Percentiles rank a stretch among this genome's conserved stretches.
Evolutionary conservation across 2,329 filamentous ascomycete species (phyloP).

Genomic region (Aspergillus candidus): DNA sequence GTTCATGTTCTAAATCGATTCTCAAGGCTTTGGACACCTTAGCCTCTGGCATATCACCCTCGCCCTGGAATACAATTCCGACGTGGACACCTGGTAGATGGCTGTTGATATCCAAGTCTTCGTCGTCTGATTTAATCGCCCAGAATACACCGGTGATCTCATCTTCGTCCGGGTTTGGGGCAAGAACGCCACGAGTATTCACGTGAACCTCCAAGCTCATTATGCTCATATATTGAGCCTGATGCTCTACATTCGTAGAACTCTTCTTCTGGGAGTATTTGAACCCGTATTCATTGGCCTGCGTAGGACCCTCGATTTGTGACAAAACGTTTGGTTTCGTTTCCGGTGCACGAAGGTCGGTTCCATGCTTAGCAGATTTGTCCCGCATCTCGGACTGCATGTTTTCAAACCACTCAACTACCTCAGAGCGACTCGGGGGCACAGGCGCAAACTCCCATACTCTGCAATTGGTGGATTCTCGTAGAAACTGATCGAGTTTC

Average conservation of each 20-base stretch:
- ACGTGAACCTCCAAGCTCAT: conserved; percentile 93
- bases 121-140: conserved; percentile 73
- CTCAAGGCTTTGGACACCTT: conserved; percentile 57
- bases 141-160: conserved; percentile 86
- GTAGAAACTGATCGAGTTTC: conserved; percentile 46
- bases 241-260: conserved; percentile 71
- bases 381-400: conserved; percentile 12
- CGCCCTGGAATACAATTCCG: conserved; percentile 68
- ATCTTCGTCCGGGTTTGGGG: conserved; percentile 86
- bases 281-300: conserved; percentile 72
- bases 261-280: conserved; percentile 75
- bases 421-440: conserved; percentile 66
- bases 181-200: conserved; percentile 72
- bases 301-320: conserved; percentile 84
- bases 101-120: conserved; percentile 46
- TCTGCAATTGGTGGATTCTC: conserved; percentile 55
- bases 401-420: conserved; percentile 60
- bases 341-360: conserved; percentile 9
- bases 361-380: conserved; percentile 5
- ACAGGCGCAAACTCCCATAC: conserved; percentile 70
- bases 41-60: conserved; percentile 52
- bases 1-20: conserved; percentile 65
- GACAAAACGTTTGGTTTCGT: conserved; percentile 50
- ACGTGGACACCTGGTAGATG: conserved; percentile 49
- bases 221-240: conserved; percentile 89